These are phyloP conservation scores for Kodamaea neixiangensis DNA, from an alignment of 805 yeast species.

Conservation along the genomic window DNA sequence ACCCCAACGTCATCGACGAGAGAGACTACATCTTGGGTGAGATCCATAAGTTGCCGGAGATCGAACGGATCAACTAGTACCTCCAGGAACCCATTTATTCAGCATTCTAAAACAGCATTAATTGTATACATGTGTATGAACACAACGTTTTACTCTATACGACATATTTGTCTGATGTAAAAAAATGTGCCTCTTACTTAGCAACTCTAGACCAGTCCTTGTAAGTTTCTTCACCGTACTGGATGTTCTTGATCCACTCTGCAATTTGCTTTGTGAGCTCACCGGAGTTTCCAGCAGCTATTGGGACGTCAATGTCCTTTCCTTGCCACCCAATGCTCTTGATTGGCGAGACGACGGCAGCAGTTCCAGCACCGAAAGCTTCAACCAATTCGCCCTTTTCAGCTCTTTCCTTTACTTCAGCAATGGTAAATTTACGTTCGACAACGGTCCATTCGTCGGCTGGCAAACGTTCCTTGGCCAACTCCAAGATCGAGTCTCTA, in stretches of 20 bases:
- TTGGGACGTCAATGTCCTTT: slow-evolving; percentile 72
- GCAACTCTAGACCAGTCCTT: slow-evolving; percentile 52
- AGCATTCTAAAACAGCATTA: not conserved
- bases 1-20: slow-evolving; percentile 71
- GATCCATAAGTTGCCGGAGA: slow-evolving; percentile 69
- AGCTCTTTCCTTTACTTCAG: slow-evolving; percentile 78
- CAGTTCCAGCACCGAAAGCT: slow-evolving; percentile 97
- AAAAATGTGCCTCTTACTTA: slow-evolving; percentile 14
- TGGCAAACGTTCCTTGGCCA: slow-evolving; percentile 76
- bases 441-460: slow-evolving; percentile 76
- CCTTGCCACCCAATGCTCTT: slow-evolving; percentile 82
- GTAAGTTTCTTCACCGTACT: slow-evolving; percentile 80
- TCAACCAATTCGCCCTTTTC: slow-evolving; percentile 82
- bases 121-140: not conserved
- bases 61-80: slow-evolving; percentile 30
- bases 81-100: no score
- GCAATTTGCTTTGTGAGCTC: slow-evolving; percentile 75
- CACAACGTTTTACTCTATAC: not conserved
- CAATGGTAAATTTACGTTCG: slow-evolving; percentile 83
- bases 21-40: slow-evolving; percentile 76
- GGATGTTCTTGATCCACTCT: slow-evolving; percentile 85
- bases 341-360: slow-evolving; percentile 95
- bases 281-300: slow-evolving; percentile 81
- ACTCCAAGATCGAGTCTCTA: slow-evolving; percentile 79
- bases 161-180: not conserved